Evolutionary conservation across 805 yeast genomes (phyloP).

Genomic region (Suhomyces sp.): DNA sequence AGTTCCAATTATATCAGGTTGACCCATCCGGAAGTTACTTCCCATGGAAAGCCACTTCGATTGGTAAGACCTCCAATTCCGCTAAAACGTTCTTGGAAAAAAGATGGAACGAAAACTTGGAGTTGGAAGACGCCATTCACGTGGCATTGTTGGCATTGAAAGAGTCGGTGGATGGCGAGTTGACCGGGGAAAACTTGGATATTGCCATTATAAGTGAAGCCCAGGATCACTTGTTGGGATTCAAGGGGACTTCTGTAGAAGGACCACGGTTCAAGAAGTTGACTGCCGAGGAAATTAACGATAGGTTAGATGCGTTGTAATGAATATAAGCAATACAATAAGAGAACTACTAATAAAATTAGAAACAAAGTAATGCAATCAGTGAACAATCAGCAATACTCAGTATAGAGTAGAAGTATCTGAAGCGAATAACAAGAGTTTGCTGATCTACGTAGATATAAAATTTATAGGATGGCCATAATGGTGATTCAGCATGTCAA

Average conservation of each 20-base stretch:
- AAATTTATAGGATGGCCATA: too few relatives aligned
- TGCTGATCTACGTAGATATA: too few relatives aligned
- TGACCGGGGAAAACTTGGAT: conserved; percentile 94
- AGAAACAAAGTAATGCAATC: too few relatives aligned
- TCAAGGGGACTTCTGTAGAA: conserved; percentile 71
- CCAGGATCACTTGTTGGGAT: conserved; percentile 77
- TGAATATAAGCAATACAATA: not conserved
- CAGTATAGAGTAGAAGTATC: too few relatives aligned
- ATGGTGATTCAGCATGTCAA: too few relatives aligned
- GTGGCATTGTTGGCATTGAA: conserved; percentile 91
- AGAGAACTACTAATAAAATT: too few relatives aligned
- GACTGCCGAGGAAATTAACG: conserved; percentile 89
- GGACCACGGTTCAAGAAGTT: conserved; percentile 92
- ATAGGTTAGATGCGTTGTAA: conserved; percentile 87
- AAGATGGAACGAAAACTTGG: conserved; percentile 97
- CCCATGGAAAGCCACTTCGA: conserved; percentile 99
- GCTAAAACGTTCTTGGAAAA: conserved; percentile 97
- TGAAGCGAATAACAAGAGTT: too few relatives aligned
- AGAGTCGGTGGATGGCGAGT: conserved; percentile 96
- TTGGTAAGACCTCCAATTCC: conserved; percentile 93
- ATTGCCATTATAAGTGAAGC: conserved; percentile 84
- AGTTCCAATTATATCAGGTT: conserved; percentile 84
- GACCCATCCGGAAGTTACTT: conserved; percentile 97
- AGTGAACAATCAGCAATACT: too few relatives aligned
- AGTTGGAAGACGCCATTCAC: conserved; percentile 96